These are phyloP conservation scores for Firmiana major DNA, from an alignment of 345 rosid genomes.

Conservation along the genomic window DNA sequence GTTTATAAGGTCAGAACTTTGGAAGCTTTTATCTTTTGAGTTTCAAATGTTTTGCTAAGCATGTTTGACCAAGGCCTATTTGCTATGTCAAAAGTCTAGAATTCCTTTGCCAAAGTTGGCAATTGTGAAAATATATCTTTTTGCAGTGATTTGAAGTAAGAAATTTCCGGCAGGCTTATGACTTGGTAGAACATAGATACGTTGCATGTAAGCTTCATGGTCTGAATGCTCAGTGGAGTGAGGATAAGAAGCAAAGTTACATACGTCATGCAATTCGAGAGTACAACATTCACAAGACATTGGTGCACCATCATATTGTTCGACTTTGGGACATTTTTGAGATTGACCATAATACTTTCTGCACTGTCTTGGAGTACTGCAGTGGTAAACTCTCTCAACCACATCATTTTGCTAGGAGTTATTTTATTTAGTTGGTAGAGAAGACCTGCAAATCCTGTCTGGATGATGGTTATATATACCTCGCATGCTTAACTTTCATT, in stretches of 20 bases:
- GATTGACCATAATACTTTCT: conserved; percentile 93
- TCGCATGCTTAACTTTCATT: conserved; percentile 11
- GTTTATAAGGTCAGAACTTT: conserved; percentile 90
- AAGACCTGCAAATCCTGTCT: conserved; percentile 1
- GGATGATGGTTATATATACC: conserved; percentile 1
- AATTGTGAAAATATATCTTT: conserved; percentile 47
- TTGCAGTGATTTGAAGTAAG: conserved; percentile 66
- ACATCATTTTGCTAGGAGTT: neutral
- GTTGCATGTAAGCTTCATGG: conserved; percentile 99
- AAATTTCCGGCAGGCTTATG: conserved; percentile 93
- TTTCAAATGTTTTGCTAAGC: conserved; percentile 15
- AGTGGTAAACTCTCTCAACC: conserved; percentile 51
- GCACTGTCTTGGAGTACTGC: conserved; percentile 96
- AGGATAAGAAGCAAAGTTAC: conserved; percentile 98
- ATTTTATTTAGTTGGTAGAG: neutral
- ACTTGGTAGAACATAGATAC: conserved; percentile 91
- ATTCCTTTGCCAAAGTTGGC: conserved; percentile 51
- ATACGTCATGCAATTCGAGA: conserved; percentile 93
- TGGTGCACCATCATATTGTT: conserved; percentile 97
- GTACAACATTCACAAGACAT: conserved; percentile 91
- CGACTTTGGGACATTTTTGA: conserved; percentile 98
- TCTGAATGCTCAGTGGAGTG: conserved; percentile 98
- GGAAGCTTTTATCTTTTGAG: neutral
- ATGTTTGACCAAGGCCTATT: conserved; percentile 8
- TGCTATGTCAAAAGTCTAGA: conserved; percentile 20